Base-by-base conservation (phyloP, 768 basidiomycete species). In the Lentinus tigrinus region DNA sequence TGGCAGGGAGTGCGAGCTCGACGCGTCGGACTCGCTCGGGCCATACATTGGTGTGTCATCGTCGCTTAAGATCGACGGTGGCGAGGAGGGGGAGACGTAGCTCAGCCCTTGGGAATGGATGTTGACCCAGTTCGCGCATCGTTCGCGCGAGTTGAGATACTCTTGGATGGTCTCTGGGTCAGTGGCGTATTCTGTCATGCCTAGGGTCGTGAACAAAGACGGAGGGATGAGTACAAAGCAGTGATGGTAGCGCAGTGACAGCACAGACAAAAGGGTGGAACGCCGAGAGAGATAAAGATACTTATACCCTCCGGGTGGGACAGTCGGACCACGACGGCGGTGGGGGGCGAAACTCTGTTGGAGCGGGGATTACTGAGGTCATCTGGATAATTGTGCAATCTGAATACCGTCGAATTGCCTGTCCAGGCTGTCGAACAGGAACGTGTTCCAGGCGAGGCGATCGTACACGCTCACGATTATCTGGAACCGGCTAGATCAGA, bases 81-180 rank as follows among this genome's bases (percentile, higher is more conserved):
- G 65, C 24, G 56, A 56, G 14, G 65, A 65, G 31, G 65, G 62
- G 19, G 62, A 50, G 24, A 60, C 48, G 27, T 59, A 63, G 47
- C 38, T 40, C 36, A 53, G 23, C 16, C 42, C 54, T 13, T 31
- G 27, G 37, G 66, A 68, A 72, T 70, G 79, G 62, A 69, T 78
- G 69, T 73, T 72, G 16, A 91, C 81, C 89, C 89, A 91, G 67
- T 79, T 67, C 26, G 80, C 78, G 4, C 87, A 89, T 48, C 89
- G 81, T 26, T 87, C 80, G 47, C 79, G 81, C 60, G 87, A 75
- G 54, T 74, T 75, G 74, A 83, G 78, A 67, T 78, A 87, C 67
- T 84, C 80, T 49, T 79, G 78, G 46, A 82, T 72, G 47, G 84
- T 81, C 61, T 85, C 81, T 1, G 85, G 80, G 42, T 83, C 83